phyloP scores from a whole-genome alignment of 75 land plant species.

The Sequoia sempervirens region DNA sequence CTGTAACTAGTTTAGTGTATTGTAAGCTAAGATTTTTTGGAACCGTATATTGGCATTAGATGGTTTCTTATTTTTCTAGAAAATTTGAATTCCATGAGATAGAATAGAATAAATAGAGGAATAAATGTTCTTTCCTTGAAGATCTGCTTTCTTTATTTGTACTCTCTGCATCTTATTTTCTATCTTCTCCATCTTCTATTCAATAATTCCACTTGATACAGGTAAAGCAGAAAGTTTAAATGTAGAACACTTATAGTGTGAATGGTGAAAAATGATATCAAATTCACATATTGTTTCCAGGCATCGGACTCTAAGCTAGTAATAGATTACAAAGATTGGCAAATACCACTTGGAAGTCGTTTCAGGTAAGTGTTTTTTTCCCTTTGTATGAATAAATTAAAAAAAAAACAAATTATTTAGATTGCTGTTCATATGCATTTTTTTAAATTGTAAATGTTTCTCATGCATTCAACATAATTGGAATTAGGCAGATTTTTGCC shows the following conservation, averaged over 20 bases:
- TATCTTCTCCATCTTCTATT: neutral
- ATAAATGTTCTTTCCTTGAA: neutral
- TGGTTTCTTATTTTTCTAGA: neutral
- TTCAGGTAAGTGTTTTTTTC: constrained; percentile 48
- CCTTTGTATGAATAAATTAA: neutral
- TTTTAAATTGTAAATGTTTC: too few relatives aligned
- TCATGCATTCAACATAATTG: too few relatives aligned
- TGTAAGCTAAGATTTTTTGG: too few relatives aligned
- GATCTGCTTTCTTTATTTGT: neutral
- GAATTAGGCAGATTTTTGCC: too few relatives aligned
- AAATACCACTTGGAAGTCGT: constrained; percentile 76
- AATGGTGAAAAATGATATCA: neutral
- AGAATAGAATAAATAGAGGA: neutral
- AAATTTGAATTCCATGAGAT: neutral
- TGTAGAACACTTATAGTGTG: neutral
- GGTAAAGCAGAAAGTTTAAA: neutral
- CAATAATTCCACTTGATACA: neutral
- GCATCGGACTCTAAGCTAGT: constrained; percentile 56
- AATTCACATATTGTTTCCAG: constrained; percentile 16
- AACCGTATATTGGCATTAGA: neutral
- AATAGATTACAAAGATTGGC: constrained; percentile 91
- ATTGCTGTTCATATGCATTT: neutral
- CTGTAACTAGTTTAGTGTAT: too few relatives aligned
- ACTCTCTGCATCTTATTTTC: neutral
- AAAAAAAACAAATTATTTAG: too few relatives aligned